A percentile compares a stretch with the other conserved stretches of the same genome.
phyloP scores from a whole-genome alignment of 2,329 filamentous ascomycete genomes.

The Fusarium nisikadoi region DNA sequence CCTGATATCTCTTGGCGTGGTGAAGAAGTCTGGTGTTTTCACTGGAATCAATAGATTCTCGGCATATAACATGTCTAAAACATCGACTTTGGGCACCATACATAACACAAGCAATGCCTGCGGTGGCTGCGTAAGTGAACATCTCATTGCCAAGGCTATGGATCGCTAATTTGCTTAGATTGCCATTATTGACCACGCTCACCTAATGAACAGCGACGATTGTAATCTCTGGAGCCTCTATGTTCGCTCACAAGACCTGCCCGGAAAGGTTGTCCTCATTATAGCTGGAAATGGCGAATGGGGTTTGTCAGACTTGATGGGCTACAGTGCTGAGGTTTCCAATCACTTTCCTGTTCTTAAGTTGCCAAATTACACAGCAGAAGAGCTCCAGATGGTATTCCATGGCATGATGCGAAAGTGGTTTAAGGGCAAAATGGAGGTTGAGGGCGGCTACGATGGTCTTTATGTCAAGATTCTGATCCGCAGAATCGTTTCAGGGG shows the following conservation, averaged over 20 bases:
- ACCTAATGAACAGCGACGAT: conserved; percentile 44
- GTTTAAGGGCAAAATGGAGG: conserved; percentile 65
- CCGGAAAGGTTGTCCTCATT: conserved; percentile 45
- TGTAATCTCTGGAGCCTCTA: conserved; percentile 46
- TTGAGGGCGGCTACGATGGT: conserved; percentile 68
- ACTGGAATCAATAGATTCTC: conserved; percentile 46
- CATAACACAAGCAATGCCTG: conserved; percentile 51
- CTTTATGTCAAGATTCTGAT: conserved; percentile 71
- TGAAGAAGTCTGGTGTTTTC: conserved; percentile 57
- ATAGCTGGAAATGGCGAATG: conserved; percentile 44
- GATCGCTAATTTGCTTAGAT: conserved; percentile 37
- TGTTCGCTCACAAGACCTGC: conserved; percentile 40
- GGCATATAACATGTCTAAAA: conserved; percentile 46
- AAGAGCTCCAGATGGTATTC: conserved; percentile 70
- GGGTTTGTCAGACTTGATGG: conserved; percentile 74
- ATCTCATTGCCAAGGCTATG: neutral
- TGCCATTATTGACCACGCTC: conserved; percentile 45
- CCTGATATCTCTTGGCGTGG: conserved; percentile 43
- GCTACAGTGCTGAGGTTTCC: conserved; percentile 54
- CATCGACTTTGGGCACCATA: conserved; percentile 54
- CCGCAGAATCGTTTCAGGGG: conserved; percentile 67
- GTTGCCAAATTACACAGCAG: conserved; percentile 74
- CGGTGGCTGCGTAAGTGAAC: conserved; percentile 65
- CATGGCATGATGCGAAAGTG: conserved; percentile 62
- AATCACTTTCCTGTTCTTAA: conserved; percentile 55